These are phyloP conservation scores for Panicum virgatum DNA, from an alignment of 202 grass and related monocot genomes.

Conservation along the genomic window DNA sequence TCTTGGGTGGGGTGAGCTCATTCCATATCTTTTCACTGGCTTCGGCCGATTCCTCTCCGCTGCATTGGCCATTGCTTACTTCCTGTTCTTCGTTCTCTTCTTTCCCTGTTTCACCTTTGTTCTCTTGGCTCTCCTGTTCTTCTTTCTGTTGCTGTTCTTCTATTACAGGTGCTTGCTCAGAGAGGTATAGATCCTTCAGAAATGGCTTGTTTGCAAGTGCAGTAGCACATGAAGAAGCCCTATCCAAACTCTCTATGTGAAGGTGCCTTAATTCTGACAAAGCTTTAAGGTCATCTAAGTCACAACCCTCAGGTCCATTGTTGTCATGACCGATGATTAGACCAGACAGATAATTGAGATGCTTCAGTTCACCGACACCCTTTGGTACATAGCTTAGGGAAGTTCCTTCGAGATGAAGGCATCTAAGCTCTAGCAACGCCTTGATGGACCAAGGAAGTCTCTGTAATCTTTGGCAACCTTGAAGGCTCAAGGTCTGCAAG, in stretches of 20 bases:
- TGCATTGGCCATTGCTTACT: constrained; percentile 15
- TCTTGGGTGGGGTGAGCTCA: constrained; percentile 60
- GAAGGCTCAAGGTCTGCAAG: constrained; percentile 69
- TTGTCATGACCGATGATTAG: constrained; percentile 60
- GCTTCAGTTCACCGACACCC: constrained; percentile 64
- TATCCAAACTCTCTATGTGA: constrained; percentile 66
- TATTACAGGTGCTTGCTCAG: constrained; percentile 37
- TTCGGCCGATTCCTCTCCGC: constrained; percentile 45
- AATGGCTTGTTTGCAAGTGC: constrained; percentile 63
- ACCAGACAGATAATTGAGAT: constrained; percentile 66
- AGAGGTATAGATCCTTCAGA: constrained; percentile 59
- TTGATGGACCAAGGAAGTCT: constrained; percentile 72
- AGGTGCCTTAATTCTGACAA: constrained; percentile 72
- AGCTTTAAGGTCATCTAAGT: constrained; percentile 58
- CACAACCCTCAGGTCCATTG: constrained; percentile 53
- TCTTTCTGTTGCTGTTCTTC: constrained; percentile 29
- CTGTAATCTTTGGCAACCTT: constrained; percentile 59
- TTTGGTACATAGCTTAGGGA: constrained; percentile 67
- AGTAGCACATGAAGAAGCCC: constrained; percentile 56
- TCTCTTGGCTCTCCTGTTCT: constrained; percentile 39
- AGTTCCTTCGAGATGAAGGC: constrained; percentile 56
- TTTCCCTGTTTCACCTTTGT: constrained; percentile 26
- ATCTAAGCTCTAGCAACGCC: constrained; percentile 59
- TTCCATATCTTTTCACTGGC: constrained; percentile 67
- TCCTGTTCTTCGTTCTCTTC: constrained; percentile 34